Percentiles rank a stretch among this genome's conserved stretches.
Evolutionary conservation across 192 early-diverging fungal species (phyloP).

Genomic region (Coemansia sp.): DNA sequence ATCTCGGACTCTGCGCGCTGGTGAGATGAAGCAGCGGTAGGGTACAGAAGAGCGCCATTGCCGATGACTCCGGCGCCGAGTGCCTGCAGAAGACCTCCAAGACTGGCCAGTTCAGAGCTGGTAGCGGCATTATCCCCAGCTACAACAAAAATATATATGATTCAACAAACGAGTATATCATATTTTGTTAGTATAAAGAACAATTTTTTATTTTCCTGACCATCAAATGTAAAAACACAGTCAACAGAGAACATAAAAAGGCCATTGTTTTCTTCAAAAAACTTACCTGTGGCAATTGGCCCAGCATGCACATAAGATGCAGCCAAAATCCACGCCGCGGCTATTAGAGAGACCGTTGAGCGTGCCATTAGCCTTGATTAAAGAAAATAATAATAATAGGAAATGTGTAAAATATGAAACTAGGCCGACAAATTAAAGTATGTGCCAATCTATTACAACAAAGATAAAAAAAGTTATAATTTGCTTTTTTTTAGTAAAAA

Average conservation of each 20-base stretch:
- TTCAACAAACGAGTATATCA: no score
- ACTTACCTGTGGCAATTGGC: conserved; percentile 47
- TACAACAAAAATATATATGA: neutral
- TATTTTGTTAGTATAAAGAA: no score
- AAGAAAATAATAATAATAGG: neutral
- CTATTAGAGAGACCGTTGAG: conserved; percentile 41
- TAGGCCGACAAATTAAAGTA: neutral
- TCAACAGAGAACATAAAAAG: neutral
- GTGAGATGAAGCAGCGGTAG: conserved; percentile 34
- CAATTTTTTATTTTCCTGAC: no score
- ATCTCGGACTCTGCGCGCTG: conserved; percentile 51
- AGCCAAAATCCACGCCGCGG: conserved; percentile 50
- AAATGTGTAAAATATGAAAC: neutral
- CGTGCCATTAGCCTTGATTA: conserved; percentile 38
- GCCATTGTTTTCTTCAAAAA: neutral
- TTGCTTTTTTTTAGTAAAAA: neutral
- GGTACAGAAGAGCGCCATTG: conserved; percentile 46
- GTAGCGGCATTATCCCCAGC: conserved; percentile 23
- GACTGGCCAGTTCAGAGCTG: conserved; percentile 40
- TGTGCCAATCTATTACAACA: neutral
- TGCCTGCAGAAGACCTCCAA: conserved; percentile 47
- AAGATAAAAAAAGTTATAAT: conserved; percentile 2
- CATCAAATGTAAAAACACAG: neutral
- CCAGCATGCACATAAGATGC: conserved; percentile 35
- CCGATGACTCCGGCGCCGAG: conserved; percentile 49